Percentiles rank a stretch among this genome's conserved stretches.
Evolutionary conservation across 164 flowering plant genomes (phyloP).

Genomic region (Vitis rotundifolia): DNA sequence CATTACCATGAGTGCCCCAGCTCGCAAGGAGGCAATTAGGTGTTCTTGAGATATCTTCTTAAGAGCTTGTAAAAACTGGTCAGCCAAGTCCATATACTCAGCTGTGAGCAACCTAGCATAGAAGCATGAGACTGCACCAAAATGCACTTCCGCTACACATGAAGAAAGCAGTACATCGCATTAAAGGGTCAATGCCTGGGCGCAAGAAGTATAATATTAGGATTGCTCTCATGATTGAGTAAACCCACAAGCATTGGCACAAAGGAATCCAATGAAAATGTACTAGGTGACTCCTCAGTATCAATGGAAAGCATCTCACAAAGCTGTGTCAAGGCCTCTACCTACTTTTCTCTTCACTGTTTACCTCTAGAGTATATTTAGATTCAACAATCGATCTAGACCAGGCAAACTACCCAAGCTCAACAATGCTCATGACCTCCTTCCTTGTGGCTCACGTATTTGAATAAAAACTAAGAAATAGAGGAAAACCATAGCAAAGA

Average conservation of each 20-base stretch:
- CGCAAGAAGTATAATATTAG: conserved; percentile 93
- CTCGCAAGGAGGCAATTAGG: conserved; percentile 95
- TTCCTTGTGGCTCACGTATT: too few relatives aligned
- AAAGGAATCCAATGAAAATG: conserved; percentile 92
- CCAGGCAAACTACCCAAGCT: too few relatives aligned
- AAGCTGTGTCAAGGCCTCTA: conserved; percentile 91
- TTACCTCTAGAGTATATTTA: conserved; percentile 50
- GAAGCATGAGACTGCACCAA: conserved; percentile 86
- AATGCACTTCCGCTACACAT: conserved; percentile 95
- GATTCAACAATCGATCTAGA: too few relatives aligned
- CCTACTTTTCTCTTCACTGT: conserved; percentile 96
- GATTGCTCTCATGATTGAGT: conserved; percentile 89
- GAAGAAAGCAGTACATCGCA: conserved; percentile 95
- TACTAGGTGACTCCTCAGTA: conserved; percentile 90
- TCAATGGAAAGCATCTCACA: conserved; percentile 97
- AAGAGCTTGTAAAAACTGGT: conserved; percentile 98
- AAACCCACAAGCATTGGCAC: conserved; percentile 94
- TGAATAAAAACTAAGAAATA: too few relatives aligned
- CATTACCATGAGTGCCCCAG: conserved; percentile 98
- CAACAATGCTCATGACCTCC: too few relatives aligned
- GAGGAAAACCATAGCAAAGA: too few relatives aligned
- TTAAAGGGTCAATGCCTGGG: conserved; percentile 91
- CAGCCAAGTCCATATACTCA: conserved; percentile 99
- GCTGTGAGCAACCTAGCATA: conserved; percentile 87
- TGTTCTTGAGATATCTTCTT: conserved; percentile 99